Evolutionary conservation across 2,329 filamentous ascomycete species (phyloP), one percentile per base, ranked within the genome.

Genomic region (Coniochaeta sp.): DNA sequence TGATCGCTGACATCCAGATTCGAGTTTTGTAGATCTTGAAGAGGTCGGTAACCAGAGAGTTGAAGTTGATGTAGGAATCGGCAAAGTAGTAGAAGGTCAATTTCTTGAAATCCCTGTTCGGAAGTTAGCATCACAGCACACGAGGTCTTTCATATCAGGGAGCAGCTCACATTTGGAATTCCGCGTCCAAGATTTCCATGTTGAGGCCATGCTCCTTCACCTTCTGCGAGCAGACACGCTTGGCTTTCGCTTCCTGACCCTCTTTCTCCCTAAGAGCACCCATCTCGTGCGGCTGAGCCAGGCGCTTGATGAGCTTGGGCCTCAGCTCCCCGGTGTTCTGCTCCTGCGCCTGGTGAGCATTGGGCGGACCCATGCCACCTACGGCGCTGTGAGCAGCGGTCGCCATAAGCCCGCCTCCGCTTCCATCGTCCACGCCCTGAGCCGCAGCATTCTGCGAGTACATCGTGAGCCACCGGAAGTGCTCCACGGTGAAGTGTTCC

Each of bases 11-110:
- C 89, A 99, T 96, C 94, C 94, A 99, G 62, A 99, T 99, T 60
- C 95, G 84, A 20, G 92, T 96, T 75, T 99, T 99, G 78, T 97
- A 99, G 56, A 97, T 92, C 71, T 97, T 97, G 80, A 97, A 99
- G 12, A 99, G 78, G 65, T 99, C 94, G 0, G 91, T 96, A 50
- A 99, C 94, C 14, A 99, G 82, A 2, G 90, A 89, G 67, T 99
- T 99, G 78, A 99, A 99, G 72, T 97, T 97, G 76, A 99, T 96
- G 67, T 99, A 99, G 0, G 90, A 85, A 64, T 96, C 91, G 51
- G 94, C 92, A 66, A 96, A 99, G 71, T 97, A 99, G 74, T 96
- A 99, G 71, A 97, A 97, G 0, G 95, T 99, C 52, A 99, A 75
- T 68, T 99, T 99, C 72, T 97, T 96, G 84, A 91, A 96, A 67